A percentile compares a stretch with the other conserved stretches of the same genome.
phyloP scores from a whole-genome alignment of 805 yeast species.

The Kodamaea hsintzibuensis region DNA sequence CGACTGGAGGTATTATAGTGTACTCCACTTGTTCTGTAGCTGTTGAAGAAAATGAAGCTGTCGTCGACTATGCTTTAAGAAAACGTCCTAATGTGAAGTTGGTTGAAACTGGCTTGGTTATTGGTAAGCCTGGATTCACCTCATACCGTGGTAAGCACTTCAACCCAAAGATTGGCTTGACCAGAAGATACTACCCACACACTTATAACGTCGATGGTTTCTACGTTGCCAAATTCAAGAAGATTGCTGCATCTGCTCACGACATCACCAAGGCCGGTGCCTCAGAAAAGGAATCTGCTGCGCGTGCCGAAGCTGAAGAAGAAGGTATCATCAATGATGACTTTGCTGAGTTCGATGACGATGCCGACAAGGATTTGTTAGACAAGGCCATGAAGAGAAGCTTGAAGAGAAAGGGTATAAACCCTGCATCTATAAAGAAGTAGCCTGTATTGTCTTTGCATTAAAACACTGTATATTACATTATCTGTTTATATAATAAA shows the following conservation, averaged over 20 bases:
- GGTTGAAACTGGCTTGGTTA: constrained; percentile 87
- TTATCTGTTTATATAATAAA: constrained; percentile 9
- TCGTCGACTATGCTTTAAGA: constrained; percentile 94
- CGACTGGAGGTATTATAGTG: constrained; percentile 91
- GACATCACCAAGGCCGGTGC: constrained; percentile 88
- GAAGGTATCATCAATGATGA: constrained; percentile 85
- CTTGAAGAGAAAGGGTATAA: constrained; percentile 70
- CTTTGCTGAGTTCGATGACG: constrained; percentile 78
- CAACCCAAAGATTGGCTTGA: constrained; percentile 70
- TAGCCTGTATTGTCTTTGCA: constrained; percentile 3
- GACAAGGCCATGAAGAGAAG: constrained; percentile 64
- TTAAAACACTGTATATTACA: constrained; percentile 7
- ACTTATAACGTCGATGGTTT: constrained; percentile 98
- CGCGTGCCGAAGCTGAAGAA: constrained; percentile 78
- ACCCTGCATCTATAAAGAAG: constrained; percentile 50
- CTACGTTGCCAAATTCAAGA: constrained; percentile 94
- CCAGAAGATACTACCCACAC: constrained; percentile 97
- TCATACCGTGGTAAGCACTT: constrained; percentile 91
- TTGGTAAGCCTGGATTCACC: constrained; percentile 95
- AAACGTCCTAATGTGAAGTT: constrained; percentile 95
- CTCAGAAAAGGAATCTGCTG: constrained; percentile 75
- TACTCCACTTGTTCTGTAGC: constrained; percentile 98
- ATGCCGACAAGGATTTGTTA: constrained; percentile 72
- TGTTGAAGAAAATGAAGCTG: constrained; percentile 98
- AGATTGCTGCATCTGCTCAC: constrained; percentile 82